A percentile compares a stretch with the other conserved stretches of the same genome.
Conservation (phyloP, 306 rosid genomes). For the Carpinus viminea region DNA sequence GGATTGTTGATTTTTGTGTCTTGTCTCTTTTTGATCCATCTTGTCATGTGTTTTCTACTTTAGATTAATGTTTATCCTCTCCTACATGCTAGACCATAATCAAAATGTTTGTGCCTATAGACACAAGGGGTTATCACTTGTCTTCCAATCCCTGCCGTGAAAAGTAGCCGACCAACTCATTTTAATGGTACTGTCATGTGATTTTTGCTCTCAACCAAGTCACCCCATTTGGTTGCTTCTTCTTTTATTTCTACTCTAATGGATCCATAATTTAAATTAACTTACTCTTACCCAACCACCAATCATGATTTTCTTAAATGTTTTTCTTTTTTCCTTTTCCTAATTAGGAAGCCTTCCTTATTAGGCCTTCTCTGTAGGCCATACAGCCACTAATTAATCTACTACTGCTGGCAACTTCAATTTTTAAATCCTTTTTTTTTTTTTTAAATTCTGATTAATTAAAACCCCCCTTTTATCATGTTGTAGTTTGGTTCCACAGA, state of each 20-base stretch:
- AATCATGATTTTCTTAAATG: conserved; percentile 49
- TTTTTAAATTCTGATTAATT: conserved; percentile 10
- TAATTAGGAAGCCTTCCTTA: conserved; percentile 56
- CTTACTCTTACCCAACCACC: conserved; percentile 26
- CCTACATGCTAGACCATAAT: conserved; percentile 74
- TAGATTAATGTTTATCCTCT: conserved; percentile 67
- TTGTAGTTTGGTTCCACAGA: conserved; percentile 38
- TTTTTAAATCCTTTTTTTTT: no score
- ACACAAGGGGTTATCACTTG: conserved; percentile 46
- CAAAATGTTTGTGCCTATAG: conserved; percentile 58
- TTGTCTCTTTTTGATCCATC: conserved; percentile 44
- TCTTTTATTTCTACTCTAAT: conserved; percentile 27
- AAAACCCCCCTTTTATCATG: conserved; percentile 24
- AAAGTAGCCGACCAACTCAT: conserved; percentile 98
- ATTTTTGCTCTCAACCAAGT: conserved; percentile 76
- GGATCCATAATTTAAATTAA: conserved; percentile 23
- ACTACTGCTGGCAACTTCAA: conserved; percentile 30
- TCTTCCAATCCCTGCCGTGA: conserved; percentile 61
- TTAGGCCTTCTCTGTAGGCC: conserved; percentile 43
- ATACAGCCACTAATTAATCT: conserved; percentile 32
- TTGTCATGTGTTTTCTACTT: conserved; percentile 59
- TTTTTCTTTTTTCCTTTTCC: conserved; percentile 51
- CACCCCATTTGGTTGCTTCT: conserved; percentile 54
- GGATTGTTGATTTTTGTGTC: conserved; percentile 24
- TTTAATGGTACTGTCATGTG: conserved; percentile 70